A percentile compares a stretch with the other conserved stretches of the same genome.
These are phyloP conservation scores for Salix suchowensis DNA, from an alignment of 345 rosid genomes.

Conservation along the genomic window DNA sequence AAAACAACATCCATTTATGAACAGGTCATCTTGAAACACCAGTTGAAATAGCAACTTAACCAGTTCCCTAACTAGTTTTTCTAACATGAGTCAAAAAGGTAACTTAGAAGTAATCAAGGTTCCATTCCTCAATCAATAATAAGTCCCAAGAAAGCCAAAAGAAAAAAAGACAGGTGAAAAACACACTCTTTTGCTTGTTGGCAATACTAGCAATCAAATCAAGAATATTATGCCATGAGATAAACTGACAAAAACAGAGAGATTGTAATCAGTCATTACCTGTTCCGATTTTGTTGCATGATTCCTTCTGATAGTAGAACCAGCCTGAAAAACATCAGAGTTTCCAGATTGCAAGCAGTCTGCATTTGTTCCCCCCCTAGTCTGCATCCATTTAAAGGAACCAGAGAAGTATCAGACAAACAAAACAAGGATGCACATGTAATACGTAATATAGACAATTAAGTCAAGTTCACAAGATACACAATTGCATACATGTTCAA, in stretches of 20 bases:
- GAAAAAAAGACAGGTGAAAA: not conserved
- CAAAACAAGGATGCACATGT: slow-evolving; percentile 3
- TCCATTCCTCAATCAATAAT: not conserved
- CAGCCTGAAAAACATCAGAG: slow-evolving; percentile 36
- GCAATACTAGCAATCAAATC: not conserved
- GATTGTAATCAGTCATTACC: slow-evolving; percentile 31
- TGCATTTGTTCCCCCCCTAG: slow-evolving; percentile 36
- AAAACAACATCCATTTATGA: slow-evolving; percentile 6
- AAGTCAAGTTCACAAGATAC: slow-evolving; percentile 7
- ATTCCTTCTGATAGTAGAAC: slow-evolving; percentile 45
- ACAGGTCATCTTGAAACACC: not conserved
- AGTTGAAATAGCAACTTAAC: not conserved
- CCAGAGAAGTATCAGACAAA: slow-evolving; percentile 13
- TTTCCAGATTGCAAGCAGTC: slow-evolving; percentile 33
- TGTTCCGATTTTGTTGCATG: slow-evolving; percentile 53
- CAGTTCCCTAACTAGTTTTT: not conserved
- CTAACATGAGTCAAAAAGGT: not conserved
- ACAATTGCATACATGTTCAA: slow-evolving; percentile 45
- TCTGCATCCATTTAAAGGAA: slow-evolving; percentile 39
- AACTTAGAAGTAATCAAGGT: not conserved
- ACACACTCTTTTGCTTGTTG: not conserved
- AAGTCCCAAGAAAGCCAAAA: not conserved
- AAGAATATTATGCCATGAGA: not conserved
- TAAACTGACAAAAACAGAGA: not conserved
- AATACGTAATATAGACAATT: not conserved